Percentiles rank a stretch among this genome's conserved stretches.
Conservation (phyloP, 1,139 yeast genomes). For the Pneumocystis canis region DNA sequence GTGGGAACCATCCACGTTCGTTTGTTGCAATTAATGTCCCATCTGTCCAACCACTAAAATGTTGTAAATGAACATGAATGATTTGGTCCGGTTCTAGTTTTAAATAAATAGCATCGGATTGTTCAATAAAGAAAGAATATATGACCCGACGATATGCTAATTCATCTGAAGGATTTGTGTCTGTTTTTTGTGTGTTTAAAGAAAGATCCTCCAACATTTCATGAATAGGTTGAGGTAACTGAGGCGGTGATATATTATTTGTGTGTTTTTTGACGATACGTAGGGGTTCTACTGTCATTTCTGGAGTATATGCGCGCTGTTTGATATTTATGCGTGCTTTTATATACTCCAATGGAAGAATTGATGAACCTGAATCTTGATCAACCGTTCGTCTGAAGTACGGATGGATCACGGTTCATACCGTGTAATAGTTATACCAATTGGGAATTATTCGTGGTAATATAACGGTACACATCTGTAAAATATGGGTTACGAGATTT, state of each 20-base stretch:
- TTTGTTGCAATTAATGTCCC: slow-evolving; percentile 62
- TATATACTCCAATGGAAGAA: neutral
- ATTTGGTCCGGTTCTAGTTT: slow-evolving; percentile 68
- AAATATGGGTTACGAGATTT: no score
- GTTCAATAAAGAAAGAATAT: neutral
- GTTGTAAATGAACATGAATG: slow-evolving; percentile 77
- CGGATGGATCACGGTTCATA: no score
- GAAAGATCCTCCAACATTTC: neutral
- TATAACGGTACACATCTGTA: no score
- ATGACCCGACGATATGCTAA: neutral
- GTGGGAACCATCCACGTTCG: slow-evolving; percentile 91
- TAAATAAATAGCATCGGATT: slow-evolving; percentile 33
- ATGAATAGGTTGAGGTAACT: neutral
- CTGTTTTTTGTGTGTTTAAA: neutral
- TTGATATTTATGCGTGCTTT: neutral
- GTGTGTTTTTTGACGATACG: neutral
- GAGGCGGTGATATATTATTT: neutral
- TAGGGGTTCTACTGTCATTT: neutral
- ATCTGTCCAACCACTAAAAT: slow-evolving; percentile 96
- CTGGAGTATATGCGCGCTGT: neutral
- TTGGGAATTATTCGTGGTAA: no score
- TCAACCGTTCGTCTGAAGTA: no score
- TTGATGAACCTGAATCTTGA: no score
- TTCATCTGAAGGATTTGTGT: neutral
- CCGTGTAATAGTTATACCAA: no score